A percentile compares a stretch with the other conserved stretches of the same genome.
phyloP scores from a whole-genome alignment of 306 rosid species.

The Purshia tridentata region DNA sequence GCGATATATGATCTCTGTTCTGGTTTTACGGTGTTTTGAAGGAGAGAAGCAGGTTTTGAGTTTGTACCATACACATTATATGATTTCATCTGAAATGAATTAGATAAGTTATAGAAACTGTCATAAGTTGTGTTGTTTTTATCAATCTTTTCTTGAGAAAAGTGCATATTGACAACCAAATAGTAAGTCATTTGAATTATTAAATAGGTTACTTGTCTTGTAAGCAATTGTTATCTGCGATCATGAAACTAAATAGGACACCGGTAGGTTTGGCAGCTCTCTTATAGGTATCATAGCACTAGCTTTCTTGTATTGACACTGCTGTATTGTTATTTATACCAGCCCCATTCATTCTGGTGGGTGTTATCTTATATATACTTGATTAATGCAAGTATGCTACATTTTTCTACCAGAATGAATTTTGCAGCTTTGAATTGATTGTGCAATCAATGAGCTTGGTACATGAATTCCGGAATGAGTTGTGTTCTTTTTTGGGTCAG shows the following conservation, averaged over 20 bases:
- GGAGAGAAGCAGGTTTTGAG: slow-evolving; percentile 24
- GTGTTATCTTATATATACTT: neutral
- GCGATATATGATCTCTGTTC: slow-evolving; percentile 21
- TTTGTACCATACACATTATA: slow-evolving; percentile 35
- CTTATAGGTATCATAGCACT: neutral
- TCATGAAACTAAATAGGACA: neutral
- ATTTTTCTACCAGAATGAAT: neutral
- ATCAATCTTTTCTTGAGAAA: neutral
- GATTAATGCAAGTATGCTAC: neutral
- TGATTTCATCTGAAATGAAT: slow-evolving; percentile 23
- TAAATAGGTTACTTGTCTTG: neutral
- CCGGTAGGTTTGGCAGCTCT: neutral
- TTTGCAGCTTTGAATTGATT: neutral
- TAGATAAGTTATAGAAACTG: slow-evolving; percentile 30
- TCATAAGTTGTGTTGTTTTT: neutral
- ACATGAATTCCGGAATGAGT: too few species aligned
- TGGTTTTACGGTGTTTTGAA: slow-evolving; percentile 18
- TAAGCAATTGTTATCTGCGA: neutral
- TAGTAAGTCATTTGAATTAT: neutral
- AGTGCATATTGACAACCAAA: neutral
- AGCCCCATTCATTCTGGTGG: neutral
- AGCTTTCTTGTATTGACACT: neutral
- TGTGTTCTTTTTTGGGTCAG: too few species aligned
- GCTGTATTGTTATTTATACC: neutral
- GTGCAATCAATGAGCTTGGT: too few species aligned